A percentile compares a stretch with the other conserved stretches of the same genome.
These are phyloP conservation scores for Monilinia aucupariae DNA, from an alignment of 2,329 filamentous ascomycete genomes.

Conservation along the genomic window DNA sequence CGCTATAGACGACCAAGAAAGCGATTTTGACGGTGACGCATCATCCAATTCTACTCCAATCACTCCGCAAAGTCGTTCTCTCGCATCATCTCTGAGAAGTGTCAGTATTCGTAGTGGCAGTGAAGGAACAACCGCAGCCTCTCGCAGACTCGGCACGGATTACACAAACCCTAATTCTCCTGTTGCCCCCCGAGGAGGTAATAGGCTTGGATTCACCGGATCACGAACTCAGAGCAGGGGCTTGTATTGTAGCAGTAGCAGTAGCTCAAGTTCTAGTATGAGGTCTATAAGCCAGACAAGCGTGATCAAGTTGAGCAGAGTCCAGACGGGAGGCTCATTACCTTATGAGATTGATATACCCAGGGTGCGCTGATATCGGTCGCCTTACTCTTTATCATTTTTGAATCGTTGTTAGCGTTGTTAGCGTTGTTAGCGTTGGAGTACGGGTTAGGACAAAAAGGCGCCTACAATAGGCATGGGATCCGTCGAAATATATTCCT, in stretches of 20 bases:
- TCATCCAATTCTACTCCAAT: slow-evolving; percentile 20
- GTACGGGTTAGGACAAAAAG: slow-evolving; percentile 20
- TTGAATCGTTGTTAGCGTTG: slow-evolving; percentile 27
- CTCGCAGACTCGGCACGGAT: slow-evolving; percentile 20
- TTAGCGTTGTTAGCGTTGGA: slow-evolving; percentile 29
- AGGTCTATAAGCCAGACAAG: slow-evolving; percentile 30
- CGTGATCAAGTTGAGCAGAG: slow-evolving; percentile 30
- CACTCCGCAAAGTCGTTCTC: slow-evolving; percentile 30
- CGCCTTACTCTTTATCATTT: background rate
- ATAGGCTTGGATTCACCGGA: slow-evolving; percentile 21
- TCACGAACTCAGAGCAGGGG: slow-evolving; percentile 27
- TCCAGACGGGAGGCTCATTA: slow-evolving; percentile 26
- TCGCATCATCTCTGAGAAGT: slow-evolving; percentile 24
- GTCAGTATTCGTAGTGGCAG: slow-evolving; percentile 27
- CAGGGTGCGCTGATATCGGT: slow-evolving; percentile 18
- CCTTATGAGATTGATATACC: slow-evolving; percentile 32
- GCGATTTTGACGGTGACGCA: slow-evolving; percentile 31
- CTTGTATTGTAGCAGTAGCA: slow-evolving; percentile 24
- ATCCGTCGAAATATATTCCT: slow-evolving; percentile 6
- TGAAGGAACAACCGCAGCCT: slow-evolving; percentile 31
- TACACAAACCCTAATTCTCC: slow-evolving; percentile 22
- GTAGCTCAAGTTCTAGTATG: slow-evolving; percentile 24
- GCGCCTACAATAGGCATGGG: slow-evolving; percentile 3
- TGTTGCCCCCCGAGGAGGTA: slow-evolving; percentile 29
- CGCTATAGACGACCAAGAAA: slow-evolving; percentile 24